Base-by-base conservation (phyloP, 768 basidiomycete species). In the Phlebiopsis flavidoalba region DNA sequence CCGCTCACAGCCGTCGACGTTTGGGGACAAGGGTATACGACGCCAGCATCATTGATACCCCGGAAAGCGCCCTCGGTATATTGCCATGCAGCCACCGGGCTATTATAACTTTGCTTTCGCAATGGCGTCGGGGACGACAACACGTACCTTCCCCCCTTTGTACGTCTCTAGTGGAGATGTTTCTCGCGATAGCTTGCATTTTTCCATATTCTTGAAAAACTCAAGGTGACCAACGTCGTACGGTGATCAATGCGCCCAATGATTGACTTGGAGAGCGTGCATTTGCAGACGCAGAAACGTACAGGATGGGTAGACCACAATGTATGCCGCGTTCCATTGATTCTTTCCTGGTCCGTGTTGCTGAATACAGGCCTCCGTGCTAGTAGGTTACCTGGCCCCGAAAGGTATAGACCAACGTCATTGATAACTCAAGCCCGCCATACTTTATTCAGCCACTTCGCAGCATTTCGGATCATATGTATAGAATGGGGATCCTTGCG, bases 401-500 rank as follows among this genome's bases (percentile, higher is more conserved):
- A 96, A 76, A 94, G 92, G 93, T 91, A 60, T n/a, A 2, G 26
- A 31, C 26, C 2, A 31, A 31, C 6, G 26, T 62, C 24, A 11
- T 21, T 43, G 37, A 24, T 33, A n/a, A 40, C 8, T 26, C 43
- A 19, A 22, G 51, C n/a, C 8, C 21, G 7, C n/a, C 47, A 48
- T 48, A 49, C 48, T 43, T 19, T 40, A 37, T 22, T 22, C 8
- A 43, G 31, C 8, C 21, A 10, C 17, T 12, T 24, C 24, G 19
- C 61, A 93, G 91, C 64, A 95, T 98, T 63, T 87, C 93, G 8
- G 96, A 98, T 72, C 95, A 98, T 68, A 98, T 97, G 96, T 92
- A 94, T 71, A 80, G 96, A 51, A 98, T 99, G 96, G 89, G 93
- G 1, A 71, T 98, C n/a, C 80, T 98, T 47, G 88, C 94, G 4